Evolutionary conservation across 148 eudicot species (phyloP).

Genomic region (Rhododendron ferrugineum): DNA sequence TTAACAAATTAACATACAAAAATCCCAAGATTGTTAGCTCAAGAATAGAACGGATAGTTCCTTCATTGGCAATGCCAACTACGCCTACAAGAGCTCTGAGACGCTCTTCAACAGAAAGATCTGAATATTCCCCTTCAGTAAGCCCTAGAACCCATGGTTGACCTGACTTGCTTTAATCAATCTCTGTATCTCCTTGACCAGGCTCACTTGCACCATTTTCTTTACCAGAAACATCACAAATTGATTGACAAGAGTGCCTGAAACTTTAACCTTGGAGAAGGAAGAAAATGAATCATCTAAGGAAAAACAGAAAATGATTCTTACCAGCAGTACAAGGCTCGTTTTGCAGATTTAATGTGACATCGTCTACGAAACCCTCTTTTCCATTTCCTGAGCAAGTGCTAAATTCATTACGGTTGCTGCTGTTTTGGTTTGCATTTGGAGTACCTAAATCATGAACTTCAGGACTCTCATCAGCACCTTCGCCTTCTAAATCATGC

Average conservation of each 20-base stretch:
- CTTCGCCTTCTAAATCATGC: slow-evolving; percentile 17
- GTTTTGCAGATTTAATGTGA: slow-evolving; percentile 14
- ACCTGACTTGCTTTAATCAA: slow-evolving; percentile 49
- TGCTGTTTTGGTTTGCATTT: slow-evolving; percentile 22
- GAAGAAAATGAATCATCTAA: slow-evolving; percentile 5
- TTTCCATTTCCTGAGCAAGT: slow-evolving; percentile 24
- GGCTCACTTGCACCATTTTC: slow-evolving; percentile 13
- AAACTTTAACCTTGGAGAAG: background rate
- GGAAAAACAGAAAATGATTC: background rate
- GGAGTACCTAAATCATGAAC: slow-evolving; percentile 38
- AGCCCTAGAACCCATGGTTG: slow-evolving; percentile 60
- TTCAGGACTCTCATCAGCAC: slow-evolving; percentile 51
- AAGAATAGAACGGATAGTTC: slow-evolving; percentile 45
- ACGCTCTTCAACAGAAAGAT: slow-evolving; percentile 49
- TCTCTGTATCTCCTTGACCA: slow-evolving; percentile 37
- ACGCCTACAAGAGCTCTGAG: slow-evolving; percentile 47
- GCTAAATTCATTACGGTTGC: slow-evolving; percentile 18
- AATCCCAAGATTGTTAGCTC: slow-evolving; percentile 30
- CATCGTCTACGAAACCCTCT: slow-evolving; percentile 16
- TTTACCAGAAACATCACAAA: slow-evolving; percentile 13
- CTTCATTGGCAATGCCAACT: slow-evolving; percentile 53
- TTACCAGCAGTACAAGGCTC: slow-evolving; percentile 25
- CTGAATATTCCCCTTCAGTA: slow-evolving; percentile 58
- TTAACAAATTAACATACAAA: background rate
- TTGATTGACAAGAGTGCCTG: slow-evolving; percentile 16